Base-by-base conservation (phyloP, 2,329 filamentous ascomycete genomes). In the Verticillium zaregamsianum region DNA sequence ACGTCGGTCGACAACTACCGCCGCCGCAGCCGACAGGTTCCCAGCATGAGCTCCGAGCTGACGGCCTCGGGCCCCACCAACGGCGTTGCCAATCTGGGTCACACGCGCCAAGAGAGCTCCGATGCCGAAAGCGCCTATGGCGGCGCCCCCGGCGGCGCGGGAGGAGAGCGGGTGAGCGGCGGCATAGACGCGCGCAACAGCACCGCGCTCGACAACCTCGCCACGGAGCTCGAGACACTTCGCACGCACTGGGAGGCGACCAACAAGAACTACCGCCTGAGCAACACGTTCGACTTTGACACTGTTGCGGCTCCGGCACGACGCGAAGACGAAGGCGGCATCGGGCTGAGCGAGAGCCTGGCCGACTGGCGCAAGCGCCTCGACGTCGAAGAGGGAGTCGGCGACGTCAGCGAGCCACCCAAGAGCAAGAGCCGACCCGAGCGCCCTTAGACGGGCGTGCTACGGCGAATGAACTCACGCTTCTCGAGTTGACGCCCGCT, bases 191-290 rank as follows among this genome's bases (percentile, higher is more conserved):
- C 76, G 59, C 80, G 85, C 66, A 84, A 86, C 73, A 86, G 84
- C 70, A 80, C 78, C 67, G 94, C 93, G 3, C 84, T 99, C 23
- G 95, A 99, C 75, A 95, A 90, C 66, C 85, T 99, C 28, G 94
- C 95, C 12, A 92, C 87, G 65, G 95, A 99, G 78, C 86, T 99
- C 8, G 95, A 99, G 73, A 90, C 91, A 14, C 82, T 99, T 57
- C 87, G 94, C 59, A 91, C 83, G 59, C 93, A 97, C 70, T 99
- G 95, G 95, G 93, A 98, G 77, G 92, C 90, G 45, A 97, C 93
- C 14, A 97, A 94, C 78, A 95, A 96, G 76, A 96, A 92, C 70
- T 97, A 98, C 75, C 90, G 95, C 28, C 80, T 97, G 55, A 96
- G 92, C 75, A 93, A 90, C 70, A 88, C 90, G 59, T 96, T 96